Evolutionary conservation across 768 basidiomycete species (phyloP).

Genomic region (Boletus reticuloceps): DNA sequence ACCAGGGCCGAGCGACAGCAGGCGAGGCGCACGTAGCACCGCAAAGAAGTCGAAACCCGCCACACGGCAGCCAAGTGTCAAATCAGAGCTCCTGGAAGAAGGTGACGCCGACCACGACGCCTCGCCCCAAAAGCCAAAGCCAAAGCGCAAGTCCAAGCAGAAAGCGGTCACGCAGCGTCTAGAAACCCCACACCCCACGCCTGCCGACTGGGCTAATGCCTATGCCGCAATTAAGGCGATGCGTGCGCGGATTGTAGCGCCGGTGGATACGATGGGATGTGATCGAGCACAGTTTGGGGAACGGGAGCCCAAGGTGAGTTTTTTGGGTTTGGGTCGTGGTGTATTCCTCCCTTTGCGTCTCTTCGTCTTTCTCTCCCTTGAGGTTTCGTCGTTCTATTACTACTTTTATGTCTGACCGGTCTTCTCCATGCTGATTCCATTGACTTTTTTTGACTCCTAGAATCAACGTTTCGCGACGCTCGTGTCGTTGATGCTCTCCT

Average conservation of each 20-base stretch:
- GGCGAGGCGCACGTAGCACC: too few relatives aligned
- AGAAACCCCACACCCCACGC: constrained; percentile 62
- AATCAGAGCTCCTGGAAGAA: constrained; percentile 16
- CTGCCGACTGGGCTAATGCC: constrained; percentile 61
- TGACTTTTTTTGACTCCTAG: constrained; percentile 20
- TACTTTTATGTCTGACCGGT: too few relatives aligned
- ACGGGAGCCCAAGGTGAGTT: constrained; percentile 58
- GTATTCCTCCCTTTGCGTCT: too few relatives aligned
- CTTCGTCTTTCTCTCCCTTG: too few relatives aligned
- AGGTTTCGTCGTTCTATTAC: too few relatives aligned
- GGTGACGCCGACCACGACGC: background rate
- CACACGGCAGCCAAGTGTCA: constrained; percentile 24
- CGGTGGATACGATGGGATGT: constrained; percentile 94
- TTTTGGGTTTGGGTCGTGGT: background rate
- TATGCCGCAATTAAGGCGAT: constrained; percentile 76
- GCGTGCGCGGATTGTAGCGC: constrained; percentile 69
- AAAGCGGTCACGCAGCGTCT: constrained; percentile 49
- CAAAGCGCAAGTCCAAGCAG: constrained; percentile 46
- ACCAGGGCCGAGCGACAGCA: too few relatives aligned
- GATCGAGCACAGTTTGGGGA: constrained; percentile 65
- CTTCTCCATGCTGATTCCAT: too few relatives aligned
- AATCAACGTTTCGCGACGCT: constrained; percentile 81
- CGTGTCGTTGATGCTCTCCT: constrained; percentile 91
- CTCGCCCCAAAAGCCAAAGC: constrained; percentile 34
- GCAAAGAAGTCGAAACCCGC: too few relatives aligned